Conservation (phyloP, 2,329 filamentous ascomycete species). For the Scedosporium aurantiacum region DNA sequence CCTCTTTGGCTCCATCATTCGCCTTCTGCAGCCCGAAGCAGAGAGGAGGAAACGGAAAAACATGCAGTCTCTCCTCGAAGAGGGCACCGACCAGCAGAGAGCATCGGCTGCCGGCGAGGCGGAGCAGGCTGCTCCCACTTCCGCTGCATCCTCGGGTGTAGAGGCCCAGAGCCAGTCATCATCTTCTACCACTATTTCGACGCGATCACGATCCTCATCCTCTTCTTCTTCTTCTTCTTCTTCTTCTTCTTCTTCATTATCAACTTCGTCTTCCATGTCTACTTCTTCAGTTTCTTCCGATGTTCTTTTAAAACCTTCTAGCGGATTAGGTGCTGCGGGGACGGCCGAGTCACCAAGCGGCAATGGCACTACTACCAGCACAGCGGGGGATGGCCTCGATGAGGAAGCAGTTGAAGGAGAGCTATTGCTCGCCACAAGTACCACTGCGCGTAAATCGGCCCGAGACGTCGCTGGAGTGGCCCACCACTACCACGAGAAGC, state of each 20-base stretch:
- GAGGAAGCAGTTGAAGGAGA: neutral
- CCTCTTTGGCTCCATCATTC: conserved; percentile 66
- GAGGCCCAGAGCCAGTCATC: neutral
- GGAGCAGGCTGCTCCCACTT: neutral
- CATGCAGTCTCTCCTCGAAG: neutral
- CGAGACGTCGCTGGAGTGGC: conserved; percentile 22
- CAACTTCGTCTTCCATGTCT: conserved; percentile 1
- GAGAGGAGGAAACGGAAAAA: conserved; percentile 8
- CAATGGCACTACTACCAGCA: conserved; percentile 9
- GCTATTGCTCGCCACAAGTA: neutral
- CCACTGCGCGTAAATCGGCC: conserved; percentile 10
- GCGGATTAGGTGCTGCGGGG: neutral
- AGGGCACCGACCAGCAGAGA: neutral
- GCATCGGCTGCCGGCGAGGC: neutral
- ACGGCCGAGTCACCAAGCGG: conserved; percentile 11
- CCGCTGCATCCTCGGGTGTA: neutral
- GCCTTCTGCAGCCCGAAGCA: conserved; percentile 15
- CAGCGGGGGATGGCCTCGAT: neutral
- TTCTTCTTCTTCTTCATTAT: conserved; percentile 6
- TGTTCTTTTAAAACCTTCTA: neutral
- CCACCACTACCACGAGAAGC: conserved; percentile 13
- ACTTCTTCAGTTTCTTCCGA: neutral
- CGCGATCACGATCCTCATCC: conserved; percentile 6
- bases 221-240: conserved; percentile 9
- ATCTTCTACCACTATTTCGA: neutral